Evolutionary conservation across 345 rosid genomes (phyloP).

Genomic region (Euphorbia peplus): DNA sequence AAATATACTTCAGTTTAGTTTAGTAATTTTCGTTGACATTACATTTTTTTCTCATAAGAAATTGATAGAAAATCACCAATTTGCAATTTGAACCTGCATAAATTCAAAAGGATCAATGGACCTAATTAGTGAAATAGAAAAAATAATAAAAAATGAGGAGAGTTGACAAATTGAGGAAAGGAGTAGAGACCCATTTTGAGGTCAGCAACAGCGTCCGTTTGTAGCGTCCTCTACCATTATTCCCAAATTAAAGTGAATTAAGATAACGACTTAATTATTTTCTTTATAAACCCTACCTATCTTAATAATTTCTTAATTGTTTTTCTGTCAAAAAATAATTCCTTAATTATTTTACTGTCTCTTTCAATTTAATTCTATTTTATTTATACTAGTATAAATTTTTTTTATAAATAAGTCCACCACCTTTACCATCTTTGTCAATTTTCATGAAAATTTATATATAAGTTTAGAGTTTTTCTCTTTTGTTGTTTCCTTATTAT

Average conservation of each 20-base stretch:
- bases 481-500: not conserved
- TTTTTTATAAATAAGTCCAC: no score
- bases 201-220: conserved; percentile 41
- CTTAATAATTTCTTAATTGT: not conserved
- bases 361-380: conserved; percentile 16
- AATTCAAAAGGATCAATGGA: no score
- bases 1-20: no score
- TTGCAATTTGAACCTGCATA: no score
- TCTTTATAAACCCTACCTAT: not conserved
- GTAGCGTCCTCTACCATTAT: conserved; percentile 19
- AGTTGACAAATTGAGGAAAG: conserved; percentile 39
- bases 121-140: no score
- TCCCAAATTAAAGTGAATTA: conserved; percentile 29
- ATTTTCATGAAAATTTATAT: conserved; percentile 24
- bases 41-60: no score
- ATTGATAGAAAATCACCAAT: no score
- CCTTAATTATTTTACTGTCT: conserved; percentile 2
- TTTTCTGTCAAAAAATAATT: no score
- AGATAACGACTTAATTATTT: conserved; percentile 18
- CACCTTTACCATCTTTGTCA: conserved; percentile 31
- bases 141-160: not conserved
- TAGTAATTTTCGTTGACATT: no score
- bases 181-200: conserved; percentile 24
- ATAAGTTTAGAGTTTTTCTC: not conserved
- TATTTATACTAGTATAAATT: no score